Evolutionary conservation across 176 grass and related monocot genomes (phyloP).

Genomic region (Musa troglodytarum): DNA sequence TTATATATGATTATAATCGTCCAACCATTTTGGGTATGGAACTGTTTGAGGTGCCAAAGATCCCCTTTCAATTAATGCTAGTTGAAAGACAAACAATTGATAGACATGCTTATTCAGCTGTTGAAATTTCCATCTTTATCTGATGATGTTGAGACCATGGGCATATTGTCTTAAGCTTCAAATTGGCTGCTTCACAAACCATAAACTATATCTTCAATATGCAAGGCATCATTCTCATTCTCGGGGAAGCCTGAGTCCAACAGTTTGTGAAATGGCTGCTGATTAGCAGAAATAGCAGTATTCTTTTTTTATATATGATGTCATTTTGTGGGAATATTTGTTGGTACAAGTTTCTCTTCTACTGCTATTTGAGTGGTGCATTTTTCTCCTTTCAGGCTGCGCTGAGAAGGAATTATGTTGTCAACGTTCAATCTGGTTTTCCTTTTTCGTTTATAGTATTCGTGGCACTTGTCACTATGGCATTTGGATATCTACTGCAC

Average conservation of each 20-base stretch:
- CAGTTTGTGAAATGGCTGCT: too few relatives aligned
- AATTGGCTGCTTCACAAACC: background rate
- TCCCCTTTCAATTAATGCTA: too few relatives aligned
- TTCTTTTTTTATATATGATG: background rate
- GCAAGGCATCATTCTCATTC: background rate
- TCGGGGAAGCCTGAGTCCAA: background rate
- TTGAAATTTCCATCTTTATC: background rate
- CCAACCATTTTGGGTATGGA: too few relatives aligned
- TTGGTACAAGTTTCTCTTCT: background rate
- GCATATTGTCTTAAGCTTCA: background rate
- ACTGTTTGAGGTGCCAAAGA: too few relatives aligned
- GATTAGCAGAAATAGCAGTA: too few relatives aligned
- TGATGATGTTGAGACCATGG: background rate
- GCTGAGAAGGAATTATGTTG: conserved; percentile 41
- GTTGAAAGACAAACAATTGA: too few relatives aligned
- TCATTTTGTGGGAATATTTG: background rate
- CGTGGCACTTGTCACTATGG: conserved; percentile 54
- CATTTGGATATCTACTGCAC: conserved; percentile 60
- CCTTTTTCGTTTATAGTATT: conserved; percentile 79
- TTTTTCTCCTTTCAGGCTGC: conserved; percentile 30
- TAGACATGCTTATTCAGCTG: too few relatives aligned
- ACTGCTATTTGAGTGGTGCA: background rate
- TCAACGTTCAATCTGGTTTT: conserved; percentile 54
- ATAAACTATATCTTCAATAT: background rate
- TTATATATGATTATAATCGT: too few relatives aligned